phyloP scores from a whole-genome alignment of 306 rosid genomes.

The Vicia villosa region DNA sequence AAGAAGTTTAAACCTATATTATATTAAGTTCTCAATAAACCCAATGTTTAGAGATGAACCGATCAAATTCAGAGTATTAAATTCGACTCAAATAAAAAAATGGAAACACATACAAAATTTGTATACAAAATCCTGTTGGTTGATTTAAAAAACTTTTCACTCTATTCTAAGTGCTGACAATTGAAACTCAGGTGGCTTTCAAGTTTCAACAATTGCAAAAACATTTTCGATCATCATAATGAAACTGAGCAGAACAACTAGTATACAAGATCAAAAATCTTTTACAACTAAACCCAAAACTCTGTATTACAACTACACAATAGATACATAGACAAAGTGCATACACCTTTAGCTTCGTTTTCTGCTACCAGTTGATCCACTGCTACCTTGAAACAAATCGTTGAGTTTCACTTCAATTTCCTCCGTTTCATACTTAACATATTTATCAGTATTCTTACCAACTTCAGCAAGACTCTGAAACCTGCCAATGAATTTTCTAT shows the following conservation, averaged over 20 bases:
- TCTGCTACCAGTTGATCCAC: conserved; percentile 63
- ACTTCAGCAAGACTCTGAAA: conserved; percentile 58
- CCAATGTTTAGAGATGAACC: too few species aligned
- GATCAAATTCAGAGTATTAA: too few species aligned
- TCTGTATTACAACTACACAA: conserved; percentile 39
- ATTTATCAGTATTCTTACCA: conserved; percentile 61
- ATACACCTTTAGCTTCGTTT: conserved; percentile 48
- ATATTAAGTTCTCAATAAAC: too few species aligned
- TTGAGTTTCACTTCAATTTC: conserved; percentile 60
- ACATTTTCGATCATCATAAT: background rate
- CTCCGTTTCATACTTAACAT: conserved; percentile 58
- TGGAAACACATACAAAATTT: too few species aligned
- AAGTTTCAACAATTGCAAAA: background rate
- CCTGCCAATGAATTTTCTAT: conserved; percentile 65
- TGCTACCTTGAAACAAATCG: conserved; percentile 59
- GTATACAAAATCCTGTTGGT: too few species aligned
- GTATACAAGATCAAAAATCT: conserved; percentile 33
- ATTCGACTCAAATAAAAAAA: too few species aligned
- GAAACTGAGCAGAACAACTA: background rate
- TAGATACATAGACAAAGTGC: conserved; percentile 42
- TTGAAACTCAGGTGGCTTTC: background rate
- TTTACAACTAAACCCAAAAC: conserved; percentile 38
- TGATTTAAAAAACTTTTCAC: too few species aligned
- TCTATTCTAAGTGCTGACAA: too few species aligned
- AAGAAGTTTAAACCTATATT: too few species aligned